Base-by-base conservation (phyloP, 106 monocot genomes). In the Gastrodia elata region DNA sequence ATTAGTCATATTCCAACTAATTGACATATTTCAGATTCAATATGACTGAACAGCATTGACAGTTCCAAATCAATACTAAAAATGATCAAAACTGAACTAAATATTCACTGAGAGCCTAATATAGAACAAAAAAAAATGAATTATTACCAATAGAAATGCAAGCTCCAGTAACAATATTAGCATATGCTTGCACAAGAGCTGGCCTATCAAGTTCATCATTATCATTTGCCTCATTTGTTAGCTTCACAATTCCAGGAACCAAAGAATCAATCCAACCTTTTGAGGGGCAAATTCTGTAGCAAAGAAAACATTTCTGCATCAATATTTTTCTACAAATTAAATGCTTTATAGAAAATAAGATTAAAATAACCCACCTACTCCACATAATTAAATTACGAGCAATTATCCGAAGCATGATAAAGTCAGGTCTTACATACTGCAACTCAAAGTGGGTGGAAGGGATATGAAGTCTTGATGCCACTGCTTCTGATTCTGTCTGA, bases 361-460 rank as follows among this genome's bases (percentile, higher is more conserved):
- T 7, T 64, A 64, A 65, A 35, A 8, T 10, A 24, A 57, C 68
- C 71, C 68, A 97, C 97, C 93, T 93, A 84, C 64, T 92, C 97
- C 97, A 97, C 86, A 93, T 79, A 75, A 93, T 97, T 77, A 93
- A 78, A 76, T 83, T 97, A 30, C 86, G 82, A 61, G 97, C 90
- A 80, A 97, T 86, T 36, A 91, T 83, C 57, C 97, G 90, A 69
- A 97, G 88, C 90, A 97, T 97, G 38, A 97, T 83, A 82, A 97
- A 97, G 39, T 97, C 97, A 74, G 97, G 97, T 73, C 97, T 90
- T 71, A 97, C 84, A 83, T 90, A 93, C 71, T 97, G 92, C 71
- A 97, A 80, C 71, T 93, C 97, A 83, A 84, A 97, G 69, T 86
- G 84, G 67, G 86, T 97, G 26, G 52, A 40, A 27, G 97, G 97